Percentiles rank a stretch among this genome's conserved stretches.
phyloP scores from a whole-genome alignment of 73 alveolate species.

The Tetrahymena thermophila region DNA sequence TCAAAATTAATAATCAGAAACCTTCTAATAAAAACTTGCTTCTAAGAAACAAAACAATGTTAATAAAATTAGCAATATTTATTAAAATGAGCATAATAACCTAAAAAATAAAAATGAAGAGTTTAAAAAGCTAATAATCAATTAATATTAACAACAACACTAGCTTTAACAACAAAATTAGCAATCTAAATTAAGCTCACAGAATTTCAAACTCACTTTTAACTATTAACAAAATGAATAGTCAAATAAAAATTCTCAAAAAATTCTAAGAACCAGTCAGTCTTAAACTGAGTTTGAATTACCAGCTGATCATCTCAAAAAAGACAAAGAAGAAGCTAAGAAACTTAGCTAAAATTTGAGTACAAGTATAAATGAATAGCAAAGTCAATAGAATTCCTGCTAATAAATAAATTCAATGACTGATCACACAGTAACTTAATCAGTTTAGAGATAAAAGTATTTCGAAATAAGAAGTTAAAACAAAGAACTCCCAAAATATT shows the following conservation, averaged over 20 bases:
- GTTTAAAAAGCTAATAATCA: not conserved
- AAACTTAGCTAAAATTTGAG: not conserved
- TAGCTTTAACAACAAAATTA: not conserved
- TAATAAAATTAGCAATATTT: not conserved
- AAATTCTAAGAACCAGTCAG: not conserved
- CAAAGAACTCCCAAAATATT: not conserved
- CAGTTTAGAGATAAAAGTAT: not conserved
- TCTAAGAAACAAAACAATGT: not conserved
- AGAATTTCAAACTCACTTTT: not conserved
- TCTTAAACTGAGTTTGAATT: not conserved
- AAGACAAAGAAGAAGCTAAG: not conserved
- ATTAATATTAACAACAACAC: not conserved
- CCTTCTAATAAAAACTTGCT: not conserved
- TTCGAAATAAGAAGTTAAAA: not conserved
- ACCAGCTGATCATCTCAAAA: not conserved
- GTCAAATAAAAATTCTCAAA: not conserved
- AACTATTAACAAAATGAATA: not conserved
- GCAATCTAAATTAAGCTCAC: not conserved
- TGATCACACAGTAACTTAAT: not conserved
- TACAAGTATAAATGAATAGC: not conserved
- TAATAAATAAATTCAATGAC: not conserved
- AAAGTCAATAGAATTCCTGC: not conserved
- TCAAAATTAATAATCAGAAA: not conserved
- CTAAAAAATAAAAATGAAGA: not conserved
- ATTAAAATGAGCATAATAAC: not conserved